These are phyloP conservation scores for Vinca major DNA, from an alignment of 305 asterid genomes.

Conservation along the genomic window DNA sequence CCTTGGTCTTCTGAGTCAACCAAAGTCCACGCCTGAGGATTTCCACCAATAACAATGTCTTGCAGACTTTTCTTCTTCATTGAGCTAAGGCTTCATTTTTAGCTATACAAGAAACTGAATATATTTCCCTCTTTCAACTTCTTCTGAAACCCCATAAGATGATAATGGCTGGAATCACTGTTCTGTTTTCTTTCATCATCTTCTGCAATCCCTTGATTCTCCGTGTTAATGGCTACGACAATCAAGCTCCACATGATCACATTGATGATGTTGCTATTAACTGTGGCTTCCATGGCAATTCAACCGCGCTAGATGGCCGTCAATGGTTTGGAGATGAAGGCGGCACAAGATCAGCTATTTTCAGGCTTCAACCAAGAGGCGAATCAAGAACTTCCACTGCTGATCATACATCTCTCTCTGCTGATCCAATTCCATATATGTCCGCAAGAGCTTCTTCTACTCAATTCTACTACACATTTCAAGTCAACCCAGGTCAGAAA, in stretches of 20 bases:
- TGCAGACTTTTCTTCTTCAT: no score
- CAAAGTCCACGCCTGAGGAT: no score
- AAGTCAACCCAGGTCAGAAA: constrained; percentile 41
- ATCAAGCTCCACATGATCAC: no score
- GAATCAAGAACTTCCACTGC: constrained; percentile 9
- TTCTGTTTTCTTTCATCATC: background rate
- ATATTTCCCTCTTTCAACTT: no score
- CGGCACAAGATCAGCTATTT: constrained; percentile 6
- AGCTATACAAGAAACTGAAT: no score
- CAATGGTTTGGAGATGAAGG: constrained; percentile 33
- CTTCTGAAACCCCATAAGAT: no score
- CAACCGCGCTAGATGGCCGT: constrained; percentile 23
- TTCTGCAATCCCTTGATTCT: background rate
- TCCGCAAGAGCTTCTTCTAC: constrained; percentile 40
- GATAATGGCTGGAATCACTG: no score
- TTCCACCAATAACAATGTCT: no score
- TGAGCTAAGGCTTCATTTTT: no score
- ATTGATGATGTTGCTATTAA: constrained; percentile 27
- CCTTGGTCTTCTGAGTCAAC: no score
- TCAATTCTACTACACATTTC: constrained; percentile 31
- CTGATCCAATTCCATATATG: constrained; percentile 32
- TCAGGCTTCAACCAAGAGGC: background rate
- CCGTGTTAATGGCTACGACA: background rate
- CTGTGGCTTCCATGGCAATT: constrained; percentile 29
- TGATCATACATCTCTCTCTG: background rate